Evolutionary conservation across 2,329 filamentous ascomycete species (phyloP), one percentile per base, ranked within the genome.

Genomic region (Talaromyces sp.): DNA sequence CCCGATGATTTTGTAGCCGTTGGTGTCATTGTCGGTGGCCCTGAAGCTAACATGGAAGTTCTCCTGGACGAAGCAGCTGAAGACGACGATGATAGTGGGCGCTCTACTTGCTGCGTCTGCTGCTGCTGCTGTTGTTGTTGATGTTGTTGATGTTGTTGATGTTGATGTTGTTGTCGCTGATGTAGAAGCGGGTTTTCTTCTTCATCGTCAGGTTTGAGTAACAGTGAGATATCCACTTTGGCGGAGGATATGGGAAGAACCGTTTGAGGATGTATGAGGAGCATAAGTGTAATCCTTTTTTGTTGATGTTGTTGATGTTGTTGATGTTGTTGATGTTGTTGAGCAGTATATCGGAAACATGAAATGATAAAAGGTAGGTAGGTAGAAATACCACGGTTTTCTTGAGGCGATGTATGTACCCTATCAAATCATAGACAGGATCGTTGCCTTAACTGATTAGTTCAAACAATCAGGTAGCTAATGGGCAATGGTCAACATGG

Each of bases 171-270:
- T 9, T 19, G 17, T 17, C 39, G 41, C 25, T 25, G 25, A 11
- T 46, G 53, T 31, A 3, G 35, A 52, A 28, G 33, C 56, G 66
- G 45, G 41, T 35, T 64, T 63, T 70, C 69, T 63, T 71, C 70
- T 63, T 74, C 69, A 72, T 71, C 69, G 67, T 74, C 69, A 62
- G 81, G 83, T 82, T 92, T 89, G 76, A 96, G 84, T 65, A 96
- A 84, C 66, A 88, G 87, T 77, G 89, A 85, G 88, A 96, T 95
- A 92, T 96, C 91, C 91, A 96, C 87, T 84, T 81, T 92, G 54
- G 54, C 28, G 85, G 80, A 66, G 64, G 71, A 70, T 65, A 73
- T 65, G 65, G 70, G 67, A 65, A 66, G 64, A 17, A 46, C 37
- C 21, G 52, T 8, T 62, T 67, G 71, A 62, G 71, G 71, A 69